These are phyloP conservation scores for Citeromyces nyonsensis DNA, from an alignment of 805 yeast species.

Conservation along the genomic window DNA sequence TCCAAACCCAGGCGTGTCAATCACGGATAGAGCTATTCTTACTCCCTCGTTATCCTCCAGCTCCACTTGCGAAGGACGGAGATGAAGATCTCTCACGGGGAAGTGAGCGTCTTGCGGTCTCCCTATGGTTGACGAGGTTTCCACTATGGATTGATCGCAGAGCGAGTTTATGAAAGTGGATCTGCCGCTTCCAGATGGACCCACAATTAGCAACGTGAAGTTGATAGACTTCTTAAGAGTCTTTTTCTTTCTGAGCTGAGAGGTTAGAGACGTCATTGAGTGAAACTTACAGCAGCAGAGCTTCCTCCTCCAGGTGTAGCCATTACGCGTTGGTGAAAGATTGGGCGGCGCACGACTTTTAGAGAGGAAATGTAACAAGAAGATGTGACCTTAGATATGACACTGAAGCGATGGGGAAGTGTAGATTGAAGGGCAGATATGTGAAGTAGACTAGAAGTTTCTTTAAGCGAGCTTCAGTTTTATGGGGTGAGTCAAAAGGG, in stretches of 20 bases:
- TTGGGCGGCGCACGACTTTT: too few species aligned
- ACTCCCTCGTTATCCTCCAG: constrained; percentile 78
- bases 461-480: too few species aligned
- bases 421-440: too few species aligned
- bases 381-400: too few species aligned
- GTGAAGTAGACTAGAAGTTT: too few species aligned
- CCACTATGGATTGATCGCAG: constrained; percentile 80
- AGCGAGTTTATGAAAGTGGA: constrained; percentile 86
- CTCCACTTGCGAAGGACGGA: constrained; percentile 73
- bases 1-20: constrained; percentile 80
- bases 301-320: too few species aligned
- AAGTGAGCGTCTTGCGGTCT: constrained; percentile 22
- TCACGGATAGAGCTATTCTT: constrained; percentile 58
- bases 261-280: not conserved
- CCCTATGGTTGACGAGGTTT: constrained; percentile 41
- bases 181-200: constrained; percentile 78
- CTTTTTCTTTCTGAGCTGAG: constrained; percentile 50
- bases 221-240: constrained; percentile 72
- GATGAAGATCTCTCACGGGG: constrained; percentile 35
- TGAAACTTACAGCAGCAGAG: too few species aligned
- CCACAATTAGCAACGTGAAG: constrained; percentile 77
- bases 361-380: too few species aligned
- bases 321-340: too few species aligned
- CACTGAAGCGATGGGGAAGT: too few species aligned
- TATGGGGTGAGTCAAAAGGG: too few species aligned